Conservation (phyloP, 345 rosid species). For the Murraya koenigii region DNA sequence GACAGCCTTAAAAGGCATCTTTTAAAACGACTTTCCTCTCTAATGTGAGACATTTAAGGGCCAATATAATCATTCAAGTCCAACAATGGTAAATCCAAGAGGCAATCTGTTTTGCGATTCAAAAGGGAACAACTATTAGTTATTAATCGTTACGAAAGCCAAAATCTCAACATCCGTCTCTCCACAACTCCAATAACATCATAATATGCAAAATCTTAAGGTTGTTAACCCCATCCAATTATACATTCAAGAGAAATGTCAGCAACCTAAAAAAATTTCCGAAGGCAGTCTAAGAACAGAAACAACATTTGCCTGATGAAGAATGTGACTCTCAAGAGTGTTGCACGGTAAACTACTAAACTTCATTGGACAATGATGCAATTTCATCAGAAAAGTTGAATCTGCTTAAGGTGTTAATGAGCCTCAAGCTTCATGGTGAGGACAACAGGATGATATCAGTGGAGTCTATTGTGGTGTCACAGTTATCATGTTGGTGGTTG, state of each 20-base stretch:
- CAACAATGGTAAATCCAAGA: background rate
- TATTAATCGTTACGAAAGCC: too few relatives aligned
- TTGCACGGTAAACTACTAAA: background rate
- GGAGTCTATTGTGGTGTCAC: background rate
- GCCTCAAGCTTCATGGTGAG: background rate
- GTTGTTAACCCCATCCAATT: background rate
- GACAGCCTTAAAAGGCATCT: background rate
- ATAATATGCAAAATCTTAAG: background rate
- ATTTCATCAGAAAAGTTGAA: background rate
- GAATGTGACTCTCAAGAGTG: conserved; percentile 5
- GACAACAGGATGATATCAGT: background rate
- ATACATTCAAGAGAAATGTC: background rate
- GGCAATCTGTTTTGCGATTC: background rate
- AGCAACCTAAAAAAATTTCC: background rate
- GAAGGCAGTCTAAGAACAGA: background rate
- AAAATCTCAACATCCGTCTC: background rate
- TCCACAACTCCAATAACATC: background rate
- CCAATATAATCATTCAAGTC: background rate
- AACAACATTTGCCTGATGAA: background rate
- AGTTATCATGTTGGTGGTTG: conserved; percentile 73
- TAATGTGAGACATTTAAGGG: background rate
- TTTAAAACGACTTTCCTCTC: background rate
- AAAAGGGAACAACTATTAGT: too few relatives aligned
- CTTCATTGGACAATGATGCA: background rate
- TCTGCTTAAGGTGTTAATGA: background rate